Conservation (phyloP, 805 yeast species). For the Barnettozyma californica region DNA sequence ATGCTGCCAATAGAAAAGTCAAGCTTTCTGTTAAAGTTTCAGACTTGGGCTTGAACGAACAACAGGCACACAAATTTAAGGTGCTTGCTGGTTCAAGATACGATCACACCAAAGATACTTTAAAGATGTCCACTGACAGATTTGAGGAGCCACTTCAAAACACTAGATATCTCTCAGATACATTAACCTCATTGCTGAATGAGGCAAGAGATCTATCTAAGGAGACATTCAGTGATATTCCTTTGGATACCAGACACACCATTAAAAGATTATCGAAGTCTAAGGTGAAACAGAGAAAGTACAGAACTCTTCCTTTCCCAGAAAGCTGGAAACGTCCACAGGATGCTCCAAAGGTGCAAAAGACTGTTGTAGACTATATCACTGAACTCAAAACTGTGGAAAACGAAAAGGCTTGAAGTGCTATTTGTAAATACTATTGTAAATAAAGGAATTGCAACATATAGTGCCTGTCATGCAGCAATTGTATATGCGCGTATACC, state of each 20-base stretch:
- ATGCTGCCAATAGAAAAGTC: conserved; percentile 58
- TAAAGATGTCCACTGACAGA: conserved; percentile 60
- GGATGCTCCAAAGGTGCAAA: conserved; percentile 52
- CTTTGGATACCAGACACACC: conserved; percentile 73
- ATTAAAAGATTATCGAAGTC: conserved; percentile 37
- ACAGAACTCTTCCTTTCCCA: conserved; percentile 51
- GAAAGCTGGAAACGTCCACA: conserved; percentile 73
- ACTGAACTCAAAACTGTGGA: conserved; percentile 5
- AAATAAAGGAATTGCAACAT: not conserved
- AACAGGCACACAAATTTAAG: conserved; percentile 67
- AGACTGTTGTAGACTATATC: conserved; percentile 19
- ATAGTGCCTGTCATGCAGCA: no score
- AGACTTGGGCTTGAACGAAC: conserved; percentile 46
- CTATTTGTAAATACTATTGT: not conserved
- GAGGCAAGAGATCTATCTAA: conserved; percentile 54
- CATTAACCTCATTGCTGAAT: conserved; percentile 51
- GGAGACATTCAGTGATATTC: conserved; percentile 72
- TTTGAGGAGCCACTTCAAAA: conserved; percentile 82
- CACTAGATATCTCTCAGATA: conserved; percentile 63
- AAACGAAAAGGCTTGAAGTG: not conserved
- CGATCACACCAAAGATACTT: conserved; percentile 50
- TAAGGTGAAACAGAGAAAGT: conserved; percentile 34
- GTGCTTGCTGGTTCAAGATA: conserved; percentile 76
- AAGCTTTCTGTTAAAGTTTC: conserved; percentile 47
- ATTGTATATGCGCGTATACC: no score